A percentile compares a stretch with the other conserved stretches of the same genome.
Conservation (phyloP, 768 basidiomycete species). For the Collybiopsis luxurians region DNA sequence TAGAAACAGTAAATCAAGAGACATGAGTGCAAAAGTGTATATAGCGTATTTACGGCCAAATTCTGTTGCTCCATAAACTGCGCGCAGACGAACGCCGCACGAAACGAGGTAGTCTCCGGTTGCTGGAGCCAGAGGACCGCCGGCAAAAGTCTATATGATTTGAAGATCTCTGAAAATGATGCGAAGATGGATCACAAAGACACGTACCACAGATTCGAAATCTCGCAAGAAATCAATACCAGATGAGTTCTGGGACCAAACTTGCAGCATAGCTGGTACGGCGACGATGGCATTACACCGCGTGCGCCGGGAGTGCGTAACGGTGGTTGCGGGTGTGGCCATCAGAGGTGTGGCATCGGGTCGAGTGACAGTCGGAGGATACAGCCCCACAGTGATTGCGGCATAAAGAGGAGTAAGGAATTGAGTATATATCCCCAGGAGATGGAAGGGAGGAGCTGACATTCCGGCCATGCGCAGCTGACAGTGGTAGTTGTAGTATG, state of each 20-base stretch:
- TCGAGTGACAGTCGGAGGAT: conserved; percentile 1
- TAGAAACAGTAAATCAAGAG: too few species aligned
- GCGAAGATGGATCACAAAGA: neutral
- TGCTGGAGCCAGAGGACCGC: conserved; percentile 1
- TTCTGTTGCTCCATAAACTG: conserved; percentile 20
- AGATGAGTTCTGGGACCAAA: conserved; percentile 15
- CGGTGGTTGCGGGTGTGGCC: conserved; percentile 17
- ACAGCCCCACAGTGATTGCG: neutral
- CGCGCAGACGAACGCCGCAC: conserved; percentile 14
- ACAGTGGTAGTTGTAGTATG: neutral
- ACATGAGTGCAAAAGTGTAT: neutral
- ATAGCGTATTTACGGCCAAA: conserved; percentile 10
- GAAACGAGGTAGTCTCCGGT: conserved; percentile 14
- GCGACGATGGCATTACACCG: conserved; percentile 16
- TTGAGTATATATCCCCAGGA: neutral
- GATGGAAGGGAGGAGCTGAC: neutral
- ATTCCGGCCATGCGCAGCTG: neutral
- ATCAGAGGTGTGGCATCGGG: conserved; percentile 17
- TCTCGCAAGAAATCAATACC: conserved; percentile 14
- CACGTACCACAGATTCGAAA: conserved; percentile 14
- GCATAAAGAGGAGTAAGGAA: neutral
- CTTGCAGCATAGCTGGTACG: conserved; percentile 25
- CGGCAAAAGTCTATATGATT: neutral
- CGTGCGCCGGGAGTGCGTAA: conserved; percentile 5
- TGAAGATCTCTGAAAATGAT: neutral